Evolutionary conservation across 1,139 yeast species (phyloP).

Genomic region (Lodderomyces margitis): DNA sequence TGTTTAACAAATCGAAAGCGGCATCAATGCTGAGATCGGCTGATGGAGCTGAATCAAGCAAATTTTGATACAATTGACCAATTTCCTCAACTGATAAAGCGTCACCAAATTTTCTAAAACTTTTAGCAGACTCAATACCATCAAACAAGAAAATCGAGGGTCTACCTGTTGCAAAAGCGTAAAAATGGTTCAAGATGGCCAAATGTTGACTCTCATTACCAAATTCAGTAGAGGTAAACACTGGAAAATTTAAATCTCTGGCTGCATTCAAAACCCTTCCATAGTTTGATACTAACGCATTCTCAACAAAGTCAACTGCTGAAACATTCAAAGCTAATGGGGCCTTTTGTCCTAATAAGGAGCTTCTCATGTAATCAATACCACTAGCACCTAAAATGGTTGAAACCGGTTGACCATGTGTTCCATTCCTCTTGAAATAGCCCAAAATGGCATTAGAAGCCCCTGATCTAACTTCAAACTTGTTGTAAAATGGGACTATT

Average conservation of each 20-base stretch:
- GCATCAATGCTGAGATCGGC: conserved; percentile 37
- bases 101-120: conserved; percentile 48
- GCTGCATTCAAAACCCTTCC: conserved; percentile 65
- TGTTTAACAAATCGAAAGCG: conserved; percentile 53
- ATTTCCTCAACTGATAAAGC: conserved; percentile 48
- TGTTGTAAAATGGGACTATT: conserved; percentile 54
- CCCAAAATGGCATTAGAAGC: conserved; percentile 82
- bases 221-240: conserved; percentile 63
- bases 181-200: conserved; percentile 62
- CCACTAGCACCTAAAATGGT: conserved; percentile 71
- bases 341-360: conserved; percentile 35
- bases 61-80: conserved; percentile 38
- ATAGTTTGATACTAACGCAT: conserved; percentile 64
- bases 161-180: conserved; percentile 50
- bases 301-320: conserved; percentile 67
- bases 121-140: conserved; percentile 67
- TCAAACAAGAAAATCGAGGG: conserved; percentile 76
- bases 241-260: conserved; percentile 63
- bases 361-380: conserved; percentile 63
- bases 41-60: conserved; percentile 26
- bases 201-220: conserved; percentile 65
- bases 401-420: conserved; percentile 40
- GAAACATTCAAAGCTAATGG: conserved; percentile 73
- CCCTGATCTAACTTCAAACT: conserved; percentile 78
- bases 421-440: conserved; percentile 47